A percentile compares a stretch with the other conserved stretches of the same genome.
phyloP scores from a whole-genome alignment of 176 grass and related monocot species.

The Urochloa ruziziensis region DNA sequence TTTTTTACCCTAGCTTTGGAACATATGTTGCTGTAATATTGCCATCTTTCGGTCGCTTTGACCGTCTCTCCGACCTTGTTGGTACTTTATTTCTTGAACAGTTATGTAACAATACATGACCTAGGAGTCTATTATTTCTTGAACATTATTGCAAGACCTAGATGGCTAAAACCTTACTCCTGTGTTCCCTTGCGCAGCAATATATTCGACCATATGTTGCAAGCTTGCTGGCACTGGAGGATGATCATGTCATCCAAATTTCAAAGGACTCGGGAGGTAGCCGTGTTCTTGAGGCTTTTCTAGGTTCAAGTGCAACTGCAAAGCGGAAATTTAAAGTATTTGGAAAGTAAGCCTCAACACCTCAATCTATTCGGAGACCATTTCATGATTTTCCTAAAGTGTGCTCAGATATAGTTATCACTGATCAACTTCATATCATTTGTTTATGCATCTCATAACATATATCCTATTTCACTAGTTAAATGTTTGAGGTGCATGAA shows the following conservation, averaged over 20 bases:
- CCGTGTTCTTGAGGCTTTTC: constrained; percentile 89
- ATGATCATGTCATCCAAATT: constrained; percentile 60
- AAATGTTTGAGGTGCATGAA: not conserved
- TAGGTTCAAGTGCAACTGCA: constrained; percentile 63
- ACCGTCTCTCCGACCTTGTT: constrained; percentile 3
- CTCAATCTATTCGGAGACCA: not conserved
- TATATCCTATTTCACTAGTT: not conserved
- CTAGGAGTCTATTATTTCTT: not conserved
- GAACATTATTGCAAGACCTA: not conserved
- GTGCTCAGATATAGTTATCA: not conserved
- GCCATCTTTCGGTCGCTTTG: not conserved
- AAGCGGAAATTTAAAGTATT: constrained; percentile 87
- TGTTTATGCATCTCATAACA: not conserved
- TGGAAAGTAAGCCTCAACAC: constrained; percentile 71
- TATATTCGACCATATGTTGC: constrained; percentile 70
- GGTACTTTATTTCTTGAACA: constrained; percentile 24
- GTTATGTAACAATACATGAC: not conserved
- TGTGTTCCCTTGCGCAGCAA: constrained; percentile 51
- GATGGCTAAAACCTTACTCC: constrained; percentile 1
- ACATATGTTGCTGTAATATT: not conserved
- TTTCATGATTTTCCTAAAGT: constrained; percentile 9
- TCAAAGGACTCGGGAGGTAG: constrained; percentile 79
- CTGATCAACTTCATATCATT: not conserved
- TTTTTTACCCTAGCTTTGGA: not conserved
- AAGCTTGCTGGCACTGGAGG: constrained; percentile 65